These are phyloP conservation scores for Yamadazyma dendronema DNA, from an alignment of 1,139 yeast genomes.

Conservation along the genomic window DNA sequence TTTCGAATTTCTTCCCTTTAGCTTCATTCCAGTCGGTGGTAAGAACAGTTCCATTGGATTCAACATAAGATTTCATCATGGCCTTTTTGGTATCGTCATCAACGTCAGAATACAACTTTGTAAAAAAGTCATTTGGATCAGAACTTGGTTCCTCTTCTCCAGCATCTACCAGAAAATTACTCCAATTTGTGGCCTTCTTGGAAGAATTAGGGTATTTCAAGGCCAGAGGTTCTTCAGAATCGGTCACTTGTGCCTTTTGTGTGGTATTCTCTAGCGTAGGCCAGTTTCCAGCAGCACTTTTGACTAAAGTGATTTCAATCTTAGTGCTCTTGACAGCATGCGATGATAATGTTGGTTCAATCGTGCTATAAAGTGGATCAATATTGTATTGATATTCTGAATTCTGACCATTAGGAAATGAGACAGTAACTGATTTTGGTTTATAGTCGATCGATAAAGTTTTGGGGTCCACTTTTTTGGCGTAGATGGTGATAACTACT, in stretches of 20 bases:
- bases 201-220: slow-evolving; percentile 66
- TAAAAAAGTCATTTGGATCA: slow-evolving; percentile 71
- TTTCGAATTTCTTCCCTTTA: slow-evolving; percentile 59
- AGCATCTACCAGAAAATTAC: slow-evolving; percentile 54
- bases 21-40: slow-evolving; percentile 97
- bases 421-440: slow-evolving; percentile 30
- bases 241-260: slow-evolving; percentile 3
- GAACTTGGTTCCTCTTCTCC: slow-evolving; percentile 47
- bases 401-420: slow-evolving; percentile 46
- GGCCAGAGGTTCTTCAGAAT: too few species aligned
- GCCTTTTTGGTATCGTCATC: slow-evolving; percentile 90
- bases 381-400: slow-evolving; percentile 50
- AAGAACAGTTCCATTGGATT: slow-evolving; percentile 89
- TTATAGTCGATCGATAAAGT: slow-evolving; percentile 37
- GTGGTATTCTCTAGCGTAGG: slow-evolving; percentile 30
- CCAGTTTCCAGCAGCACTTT: slow-evolving; percentile 43
- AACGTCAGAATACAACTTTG: slow-evolving; percentile 69
- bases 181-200: slow-evolving; percentile 67
- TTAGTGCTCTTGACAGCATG: slow-evolving; percentile 68
- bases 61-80: slow-evolving; percentile 95
- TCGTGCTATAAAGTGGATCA: slow-evolving; percentile 50
- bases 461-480: slow-evolving; percentile 58
- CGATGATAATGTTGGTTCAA: slow-evolving; percentile 46
- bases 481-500: slow-evolving; percentile 70
- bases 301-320: slow-evolving; percentile 59